Conservation (phyloP, 345 rosid genomes). For the Eucalyptus sp. region DNA sequence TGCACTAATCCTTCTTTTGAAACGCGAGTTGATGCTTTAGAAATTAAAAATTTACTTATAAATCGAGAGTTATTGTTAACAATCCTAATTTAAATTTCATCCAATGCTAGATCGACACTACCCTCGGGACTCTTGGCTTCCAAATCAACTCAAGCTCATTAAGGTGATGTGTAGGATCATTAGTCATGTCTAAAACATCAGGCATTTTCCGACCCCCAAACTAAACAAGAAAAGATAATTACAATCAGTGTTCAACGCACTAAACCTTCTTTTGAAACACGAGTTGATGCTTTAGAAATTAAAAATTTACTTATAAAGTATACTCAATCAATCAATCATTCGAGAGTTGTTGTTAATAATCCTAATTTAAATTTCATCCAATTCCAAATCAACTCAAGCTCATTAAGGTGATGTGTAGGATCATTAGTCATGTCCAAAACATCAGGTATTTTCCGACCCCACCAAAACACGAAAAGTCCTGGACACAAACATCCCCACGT, state of each 20-base stretch:
- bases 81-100: background rate
- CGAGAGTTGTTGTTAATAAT: background rate
- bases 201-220: background rate
- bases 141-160: background rate
- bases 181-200: background rate
- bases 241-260: too few relatives aligned
- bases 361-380: background rate
- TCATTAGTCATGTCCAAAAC: background rate
- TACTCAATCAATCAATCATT: background rate
- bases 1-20: background rate
- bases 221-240: too few relatives aligned
- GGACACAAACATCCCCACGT: background rate
- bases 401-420: background rate
- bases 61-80: background rate
- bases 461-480: background rate
- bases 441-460: background rate
- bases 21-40: accelerated
- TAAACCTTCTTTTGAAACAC: too few relatives aligned
- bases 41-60: background rate
- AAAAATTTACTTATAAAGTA: too few relatives aligned
- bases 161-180: background rate
- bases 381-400: background rate
- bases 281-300: too few relatives aligned
- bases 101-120: background rate
- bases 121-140: background rate